These are phyloP conservation scores for Miscanthus lutarioriparius DNA, from an alignment of 176 grass and related monocot genomes.

Conservation along the genomic window DNA sequence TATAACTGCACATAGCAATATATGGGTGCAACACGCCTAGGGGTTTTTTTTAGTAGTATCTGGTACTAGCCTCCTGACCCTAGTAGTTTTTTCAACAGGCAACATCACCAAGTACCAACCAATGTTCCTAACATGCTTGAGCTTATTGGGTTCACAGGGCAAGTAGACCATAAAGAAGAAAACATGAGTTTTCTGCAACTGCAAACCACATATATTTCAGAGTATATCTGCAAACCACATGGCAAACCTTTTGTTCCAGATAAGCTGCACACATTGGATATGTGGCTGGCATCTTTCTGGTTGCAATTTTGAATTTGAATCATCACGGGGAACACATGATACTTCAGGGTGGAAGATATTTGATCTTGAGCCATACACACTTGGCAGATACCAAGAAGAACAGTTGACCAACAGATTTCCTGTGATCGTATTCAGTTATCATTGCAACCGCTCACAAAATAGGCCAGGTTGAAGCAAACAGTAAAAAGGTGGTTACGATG, in stretches of 20 bases:
- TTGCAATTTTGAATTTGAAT: not conserved
- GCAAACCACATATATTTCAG: conserved; percentile 3
- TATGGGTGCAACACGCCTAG: no score
- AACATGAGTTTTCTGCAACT: conserved; percentile 20
- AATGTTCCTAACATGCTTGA: not conserved
- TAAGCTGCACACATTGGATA: not conserved
- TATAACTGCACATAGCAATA: not conserved
- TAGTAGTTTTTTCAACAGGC: not conserved
- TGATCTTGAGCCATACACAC: not conserved
- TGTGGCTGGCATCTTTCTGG: conserved; percentile 15
- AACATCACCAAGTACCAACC: not conserved
- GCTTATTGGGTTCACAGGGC: conserved; percentile 4
- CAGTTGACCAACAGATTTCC: conserved; percentile 16
- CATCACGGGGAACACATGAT: conserved; percentile 20
- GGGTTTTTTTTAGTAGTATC: no score
- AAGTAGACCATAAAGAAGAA: conserved; percentile 25
- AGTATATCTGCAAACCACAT: conserved; percentile 28
- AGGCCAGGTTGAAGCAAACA: conserved; percentile 17
- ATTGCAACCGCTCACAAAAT: not conserved
- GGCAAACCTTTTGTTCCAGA: not conserved
- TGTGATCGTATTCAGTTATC: not conserved
- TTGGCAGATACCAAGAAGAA: conserved; percentile 1
- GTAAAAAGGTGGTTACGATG: not conserved
- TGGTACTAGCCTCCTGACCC: not conserved
- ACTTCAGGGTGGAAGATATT: not conserved